These are phyloP conservation scores for Monosporascus sp. DNA, from an alignment of 2,329 filamentous ascomycete genomes.

Conservation along the genomic window DNA sequence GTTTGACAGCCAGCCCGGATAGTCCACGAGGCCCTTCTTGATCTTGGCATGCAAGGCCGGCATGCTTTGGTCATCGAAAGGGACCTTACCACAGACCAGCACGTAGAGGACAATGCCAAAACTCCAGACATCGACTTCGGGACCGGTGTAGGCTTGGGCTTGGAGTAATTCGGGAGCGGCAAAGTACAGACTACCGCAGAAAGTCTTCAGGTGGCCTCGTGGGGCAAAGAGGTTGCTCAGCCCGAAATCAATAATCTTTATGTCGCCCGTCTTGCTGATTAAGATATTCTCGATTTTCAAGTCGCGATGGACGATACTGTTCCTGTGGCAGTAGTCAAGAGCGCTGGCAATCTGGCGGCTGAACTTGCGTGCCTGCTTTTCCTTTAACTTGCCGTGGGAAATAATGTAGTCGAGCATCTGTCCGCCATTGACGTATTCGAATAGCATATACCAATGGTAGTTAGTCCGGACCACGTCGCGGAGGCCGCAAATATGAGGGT, in stretches of 20 bases:
- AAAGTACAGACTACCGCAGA: constrained; percentile 96
- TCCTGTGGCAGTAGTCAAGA: constrained; percentile 93
- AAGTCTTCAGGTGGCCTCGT: constrained; percentile 81
- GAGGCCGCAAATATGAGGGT: constrained; percentile 94
- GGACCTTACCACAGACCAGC: constrained; percentile 93
- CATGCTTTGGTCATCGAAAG: constrained; percentile 99
- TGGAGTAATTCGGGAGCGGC: constrained; percentile 92
- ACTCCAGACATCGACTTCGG: constrained; percentile 97
- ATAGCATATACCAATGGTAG: constrained; percentile 99
- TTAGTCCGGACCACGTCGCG: constrained; percentile 92
- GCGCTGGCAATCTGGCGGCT: constrained; percentile 95
- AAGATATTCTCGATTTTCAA: constrained; percentile 99
- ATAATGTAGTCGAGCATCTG: constrained; percentile 99
- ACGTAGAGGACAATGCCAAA: constrained; percentile 98
- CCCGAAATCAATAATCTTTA: constrained; percentile 99
- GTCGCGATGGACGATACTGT: constrained; percentile 96
- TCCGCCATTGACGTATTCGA: constrained; percentile 96
- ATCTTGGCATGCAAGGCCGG: constrained; percentile 97
- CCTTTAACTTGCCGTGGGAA: constrained; percentile 92
- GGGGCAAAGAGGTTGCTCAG: constrained; percentile 94
- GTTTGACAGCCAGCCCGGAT: constrained; percentile 84
- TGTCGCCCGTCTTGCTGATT: constrained; percentile 97
- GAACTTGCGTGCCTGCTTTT: constrained; percentile 97
- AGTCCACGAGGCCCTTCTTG: constrained; percentile 94
- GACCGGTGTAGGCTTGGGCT: constrained; percentile 88